Evolutionary conservation across 129 eudicot species (phyloP).

Genomic region (Heracleum sosnowskyi): DNA sequence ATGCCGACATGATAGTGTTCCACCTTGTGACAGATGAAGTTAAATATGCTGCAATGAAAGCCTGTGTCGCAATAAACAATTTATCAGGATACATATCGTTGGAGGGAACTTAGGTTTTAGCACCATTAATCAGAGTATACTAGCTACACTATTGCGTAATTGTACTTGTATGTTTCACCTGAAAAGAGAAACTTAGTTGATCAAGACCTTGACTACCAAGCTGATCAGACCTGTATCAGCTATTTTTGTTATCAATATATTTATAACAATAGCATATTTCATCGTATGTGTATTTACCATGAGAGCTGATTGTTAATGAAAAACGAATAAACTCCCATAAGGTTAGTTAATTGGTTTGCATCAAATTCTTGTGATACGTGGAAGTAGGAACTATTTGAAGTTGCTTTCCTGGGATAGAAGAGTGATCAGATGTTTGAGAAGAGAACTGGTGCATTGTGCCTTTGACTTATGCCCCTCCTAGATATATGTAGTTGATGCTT

Average conservation of each 20-base stretch:
- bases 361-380: background rate
- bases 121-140: background rate
- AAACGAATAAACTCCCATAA: background rate
- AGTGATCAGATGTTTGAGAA: background rate
- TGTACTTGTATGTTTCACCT: background rate
- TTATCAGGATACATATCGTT: background rate
- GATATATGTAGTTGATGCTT: background rate
- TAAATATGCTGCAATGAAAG: too few relatives aligned
- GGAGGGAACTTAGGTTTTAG: background rate
- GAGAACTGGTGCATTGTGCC: background rate
- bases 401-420: background rate
- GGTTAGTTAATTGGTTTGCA: background rate
- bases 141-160: background rate
- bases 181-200: background rate
- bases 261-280: background rate
- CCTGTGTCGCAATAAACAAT: too few relatives aligned
- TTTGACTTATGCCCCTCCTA: background rate
- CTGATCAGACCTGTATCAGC: background rate
- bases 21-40: too few relatives aligned
- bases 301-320: background rate
- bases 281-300: background rate
- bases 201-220: background rate
- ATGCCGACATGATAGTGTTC: too few relatives aligned
- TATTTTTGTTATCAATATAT: background rate
- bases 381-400: background rate